phyloP scores from a whole-genome alignment of 208 protist genomes.

The Vickermania ingenoplastis region DNA sequence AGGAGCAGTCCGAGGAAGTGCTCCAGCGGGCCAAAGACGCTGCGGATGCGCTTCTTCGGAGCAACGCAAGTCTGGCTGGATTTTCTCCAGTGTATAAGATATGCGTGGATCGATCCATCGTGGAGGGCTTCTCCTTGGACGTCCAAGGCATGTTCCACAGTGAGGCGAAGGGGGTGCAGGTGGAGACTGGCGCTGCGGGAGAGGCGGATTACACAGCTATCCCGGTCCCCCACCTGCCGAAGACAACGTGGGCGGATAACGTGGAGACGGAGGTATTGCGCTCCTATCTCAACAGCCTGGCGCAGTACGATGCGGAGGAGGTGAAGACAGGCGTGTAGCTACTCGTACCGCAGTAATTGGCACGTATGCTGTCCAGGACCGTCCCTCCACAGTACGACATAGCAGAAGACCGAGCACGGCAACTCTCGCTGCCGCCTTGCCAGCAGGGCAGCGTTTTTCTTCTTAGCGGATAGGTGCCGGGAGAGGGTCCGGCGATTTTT shows the following conservation, averaged over 20 bases:
- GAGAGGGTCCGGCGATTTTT: too few species aligned
- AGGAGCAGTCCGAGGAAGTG: conserved; percentile 30
- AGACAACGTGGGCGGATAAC: conserved; percentile 79
- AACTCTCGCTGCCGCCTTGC: too few species aligned
- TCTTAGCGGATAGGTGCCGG: too few species aligned
- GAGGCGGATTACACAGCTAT: conserved; percentile 83
- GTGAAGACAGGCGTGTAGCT: conserved; percentile 72
- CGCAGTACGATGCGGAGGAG: conserved; percentile 81
- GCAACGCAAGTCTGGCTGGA: conserved; percentile 51
- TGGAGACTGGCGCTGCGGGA: conserved; percentile 16
- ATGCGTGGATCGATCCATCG: conserved; percentile 74
- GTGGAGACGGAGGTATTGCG: conserved; percentile 80
- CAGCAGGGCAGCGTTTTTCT: too few species aligned
- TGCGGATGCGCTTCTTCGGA: conserved; percentile 60
- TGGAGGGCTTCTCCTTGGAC: conserved; percentile 82
- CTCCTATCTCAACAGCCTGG: conserved; percentile 77
- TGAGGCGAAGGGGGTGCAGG: conserved; percentile 47
- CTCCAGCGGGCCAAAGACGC: conserved; percentile 54
- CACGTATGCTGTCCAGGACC: too few species aligned
- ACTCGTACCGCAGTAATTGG: too few species aligned
- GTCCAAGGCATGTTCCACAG: conserved; percentile 75
- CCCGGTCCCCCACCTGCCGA: conserved; percentile 35
- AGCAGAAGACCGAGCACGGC: too few species aligned
- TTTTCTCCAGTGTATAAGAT: conserved; percentile 63
- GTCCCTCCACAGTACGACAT: too few species aligned